A percentile compares a stretch with the other conserved stretches of the same genome.
Conservation (phyloP, 495 filamentous ascomycete genomes). For the Neurospora sp. region DNA sequence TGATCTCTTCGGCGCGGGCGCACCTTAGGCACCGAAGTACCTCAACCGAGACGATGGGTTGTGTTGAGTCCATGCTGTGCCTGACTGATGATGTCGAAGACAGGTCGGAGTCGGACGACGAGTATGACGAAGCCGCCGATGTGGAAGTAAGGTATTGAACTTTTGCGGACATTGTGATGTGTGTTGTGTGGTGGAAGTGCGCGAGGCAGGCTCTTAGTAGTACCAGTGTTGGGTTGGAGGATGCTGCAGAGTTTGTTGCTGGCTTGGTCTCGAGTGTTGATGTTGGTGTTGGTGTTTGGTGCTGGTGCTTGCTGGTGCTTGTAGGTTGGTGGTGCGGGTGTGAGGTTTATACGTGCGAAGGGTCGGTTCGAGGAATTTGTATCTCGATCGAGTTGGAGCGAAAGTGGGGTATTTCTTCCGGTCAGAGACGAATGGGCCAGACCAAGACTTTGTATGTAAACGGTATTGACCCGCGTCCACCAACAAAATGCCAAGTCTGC, state of each 20-base stretch:
- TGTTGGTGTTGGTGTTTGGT: not conserved
- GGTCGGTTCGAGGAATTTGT: not conserved
- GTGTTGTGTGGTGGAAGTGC: not conserved
- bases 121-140: slow-evolving; percentile 27
- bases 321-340: not conserved
- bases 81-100: slow-evolving; percentile 19
- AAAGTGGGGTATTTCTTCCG: not conserved
- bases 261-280: not conserved
- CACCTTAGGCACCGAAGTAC: slow-evolving; percentile 46
- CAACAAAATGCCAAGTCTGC: not conserved
- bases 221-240: not conserved
- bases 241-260: not conserved
- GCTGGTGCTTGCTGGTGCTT: not conserved
- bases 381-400: not conserved
- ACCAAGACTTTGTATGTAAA: slow-evolving; percentile 10
- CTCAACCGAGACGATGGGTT: slow-evolving; percentile 37
- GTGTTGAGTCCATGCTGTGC: slow-evolving; percentile 34
- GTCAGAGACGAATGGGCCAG: slow-evolving; percentile 10
- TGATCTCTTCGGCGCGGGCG: slow-evolving; percentile 43
- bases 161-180: slow-evolving; percentile 26
- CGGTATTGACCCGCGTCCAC: slow-evolving; percentile 1
- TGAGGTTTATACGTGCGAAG: not conserved
- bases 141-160: slow-evolving; percentile 30
- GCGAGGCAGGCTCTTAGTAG: not conserved
- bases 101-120: slow-evolving; percentile 33